Base-by-base conservation (phyloP, 768 basidiomycete genomes). In the Hericium rajendrae region DNA sequence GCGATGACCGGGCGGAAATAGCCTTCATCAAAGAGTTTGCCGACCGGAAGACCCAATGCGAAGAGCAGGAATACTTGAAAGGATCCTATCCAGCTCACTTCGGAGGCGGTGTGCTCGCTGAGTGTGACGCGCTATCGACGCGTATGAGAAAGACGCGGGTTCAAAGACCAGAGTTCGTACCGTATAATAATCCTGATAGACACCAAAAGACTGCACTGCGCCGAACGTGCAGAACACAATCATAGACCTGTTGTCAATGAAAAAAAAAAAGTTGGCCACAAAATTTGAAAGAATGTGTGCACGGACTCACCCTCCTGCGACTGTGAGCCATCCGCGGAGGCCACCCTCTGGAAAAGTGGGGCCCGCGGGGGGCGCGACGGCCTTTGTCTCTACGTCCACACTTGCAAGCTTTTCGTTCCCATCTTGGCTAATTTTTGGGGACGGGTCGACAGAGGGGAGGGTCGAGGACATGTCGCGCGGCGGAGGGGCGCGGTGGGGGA, bases 181-280 rank as follows among this genome's bases (percentile, higher is more conserved):
- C 6, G 53, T 54, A 38, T 39, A 39, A 32, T 54, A 56, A 48
- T 56, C 55, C 41, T 56, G 55, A 41, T 49, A 56, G 10, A 56
- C 48, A 18, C 55, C 55, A 38, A 56, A 56, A 15, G 55, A 56
- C 18, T 38, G 28, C 13, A 51, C 55, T 4, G 55, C 18, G 13
- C 55, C 55, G 37, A 49, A 56, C 20, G 48, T 56, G 41, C 55
- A 56, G 48, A 56, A 56, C n/a, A 37, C 18, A 10, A 50, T 38
- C 11, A 50, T n/a, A 5, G 37, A 56, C 20, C 55, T 56, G 32
- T 32, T 32, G 2, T 32, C 32, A 6, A 32, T 32, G 32, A 32
- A 10, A 32, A 32, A 12, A 24, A 24, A 11, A 20, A 22, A 20
- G 11, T n/a, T 54, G 11, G 22, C 26, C 28, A 51, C 48, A 51